Base-by-base conservation (phyloP, 2,329 filamentous ascomycete species). In the Sclerotinia spermophila region DNA sequence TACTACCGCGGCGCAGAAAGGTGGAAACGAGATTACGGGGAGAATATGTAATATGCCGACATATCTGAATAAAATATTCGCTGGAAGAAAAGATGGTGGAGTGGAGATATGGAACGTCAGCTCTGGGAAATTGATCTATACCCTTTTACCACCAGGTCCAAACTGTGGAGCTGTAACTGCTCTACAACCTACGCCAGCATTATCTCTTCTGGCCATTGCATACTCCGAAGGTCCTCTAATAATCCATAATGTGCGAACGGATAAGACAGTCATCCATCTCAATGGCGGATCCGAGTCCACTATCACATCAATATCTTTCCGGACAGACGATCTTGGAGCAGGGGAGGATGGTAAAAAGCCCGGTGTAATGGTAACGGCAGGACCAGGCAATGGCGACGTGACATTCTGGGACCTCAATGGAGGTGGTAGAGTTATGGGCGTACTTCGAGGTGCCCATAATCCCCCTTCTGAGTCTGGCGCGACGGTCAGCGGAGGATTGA, bases 41-140 rank as follows among this genome's bases (percentile, higher is more conserved):
- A 89, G 90, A 65, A 86, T 97, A 75, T 91, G 89, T 79, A 96
- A 88, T 77, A 93, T 98, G 90, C 94, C 95, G 1, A 98, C 96
- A 0, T 97, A 94, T 80, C 82, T 99, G 72, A 99, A 99, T 84
- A 99, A 99, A 81, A 87, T 99, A 59, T 93, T 98, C 74, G 92
- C 93, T 3, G 96, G 93, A 15, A 90, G 93, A 76, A 87, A 87
- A 73, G 94, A 99, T 79, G 96, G 96, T 10, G 91, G 90, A 80
- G 90, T 97, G 13, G 96, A 99, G 79, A 97, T 99, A 66, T 99
- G 96, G 95, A 99, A 99, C 79, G 84, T 99, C 72, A 96, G 92
- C 79, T 97, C 93, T 5, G 94, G 88, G 62, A 97, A 96, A 80
- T 85, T 97, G 68, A 88, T 99, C 40, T 96, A 97, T 81, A 96